Evolutionary conservation across 2,329 filamentous ascomycete genomes (phyloP).

Genomic region (Penicillium brevicompactum): DNA sequence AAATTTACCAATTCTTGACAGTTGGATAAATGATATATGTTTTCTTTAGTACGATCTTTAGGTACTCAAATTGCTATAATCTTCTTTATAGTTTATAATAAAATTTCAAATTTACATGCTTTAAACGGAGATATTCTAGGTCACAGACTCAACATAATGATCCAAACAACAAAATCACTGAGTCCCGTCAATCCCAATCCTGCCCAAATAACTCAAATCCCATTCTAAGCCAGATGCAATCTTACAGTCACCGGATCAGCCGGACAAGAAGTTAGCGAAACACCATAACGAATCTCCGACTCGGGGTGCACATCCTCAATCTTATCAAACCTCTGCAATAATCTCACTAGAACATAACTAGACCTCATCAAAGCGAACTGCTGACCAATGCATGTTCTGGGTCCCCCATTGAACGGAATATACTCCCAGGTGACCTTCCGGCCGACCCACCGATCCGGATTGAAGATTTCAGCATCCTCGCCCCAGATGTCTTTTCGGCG

Average conservation of each 20-base stretch:
- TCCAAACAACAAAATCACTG: too few relatives aligned
- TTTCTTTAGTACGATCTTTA: too few relatives aligned
- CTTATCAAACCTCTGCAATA: constrained; percentile 71
- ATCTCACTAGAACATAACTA: constrained; percentile 67
- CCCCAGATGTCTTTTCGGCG: constrained; percentile 59
- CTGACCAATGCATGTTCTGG: constrained; percentile 75
- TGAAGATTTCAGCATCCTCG: constrained; percentile 54
- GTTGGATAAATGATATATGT: too few relatives aligned
- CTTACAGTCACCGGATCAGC: constrained; percentile 32
- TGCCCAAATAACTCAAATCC: too few relatives aligned
- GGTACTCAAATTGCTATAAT: too few relatives aligned
- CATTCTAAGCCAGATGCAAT: constrained; percentile 30
- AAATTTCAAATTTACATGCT: too few relatives aligned
- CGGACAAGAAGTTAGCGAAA: constrained; percentile 31
- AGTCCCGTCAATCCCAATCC: too few relatives aligned
- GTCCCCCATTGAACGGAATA: constrained; percentile 74
- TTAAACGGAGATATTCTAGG: too few relatives aligned
- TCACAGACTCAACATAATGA: too few relatives aligned
- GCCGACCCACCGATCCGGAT: constrained; percentile 71
- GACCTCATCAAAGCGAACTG: constrained; percentile 77
- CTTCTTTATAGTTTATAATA: too few relatives aligned
- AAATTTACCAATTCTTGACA: too few relatives aligned
- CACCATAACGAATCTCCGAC: constrained; percentile 21
- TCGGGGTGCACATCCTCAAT: constrained; percentile 49
- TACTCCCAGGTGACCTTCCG: constrained; percentile 68